These are phyloP conservation scores for Pythium brachiatum DNA, from an alignment of 352 stramenopile genomes.

Conservation along the genomic window DNA sequence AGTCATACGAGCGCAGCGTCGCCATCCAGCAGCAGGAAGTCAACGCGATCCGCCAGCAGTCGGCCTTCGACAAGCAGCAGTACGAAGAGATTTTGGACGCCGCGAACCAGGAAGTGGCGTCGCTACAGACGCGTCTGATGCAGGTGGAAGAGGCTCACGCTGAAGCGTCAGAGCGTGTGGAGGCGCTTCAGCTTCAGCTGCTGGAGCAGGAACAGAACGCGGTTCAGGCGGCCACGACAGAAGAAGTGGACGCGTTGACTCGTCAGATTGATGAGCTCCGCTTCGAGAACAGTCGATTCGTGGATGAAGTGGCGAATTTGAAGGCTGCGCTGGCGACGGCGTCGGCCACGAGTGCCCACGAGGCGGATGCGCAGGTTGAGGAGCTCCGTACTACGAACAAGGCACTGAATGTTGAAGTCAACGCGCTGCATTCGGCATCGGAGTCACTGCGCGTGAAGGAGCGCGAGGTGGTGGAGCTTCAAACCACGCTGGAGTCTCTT, in stretches of 20 bases:
- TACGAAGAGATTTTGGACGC: slow-evolving; percentile 17
- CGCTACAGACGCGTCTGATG: slow-evolving; percentile 12
- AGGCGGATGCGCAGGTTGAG: slow-evolving; percentile 9
- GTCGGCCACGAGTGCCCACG: slow-evolving; percentile 2
- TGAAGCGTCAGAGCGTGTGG: slow-evolving; percentile 11
- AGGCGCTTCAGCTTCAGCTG: slow-evolving; percentile 7
- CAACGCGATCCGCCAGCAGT: not conserved
- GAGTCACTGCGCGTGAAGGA: slow-evolving; percentile 21
- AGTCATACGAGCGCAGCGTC: slow-evolving; percentile 1
- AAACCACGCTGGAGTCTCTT: slow-evolving; percentile 14
- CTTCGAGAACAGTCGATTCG: slow-evolving; percentile 6
- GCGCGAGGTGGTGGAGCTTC: slow-evolving; percentile 13
- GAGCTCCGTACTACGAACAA: slow-evolving; percentile 11
- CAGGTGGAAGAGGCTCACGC: slow-evolving; percentile 15
- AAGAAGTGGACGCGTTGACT: slow-evolving; percentile 10
- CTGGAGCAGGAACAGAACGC: slow-evolving; percentile 1
- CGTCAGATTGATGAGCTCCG: slow-evolving; percentile 15
- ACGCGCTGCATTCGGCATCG: slow-evolving; percentile 5
- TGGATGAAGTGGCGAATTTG: slow-evolving; percentile 8
- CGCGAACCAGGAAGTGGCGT: slow-evolving; percentile 13
- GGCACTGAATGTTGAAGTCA: slow-evolving; percentile 9
- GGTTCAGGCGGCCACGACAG: not conserved
- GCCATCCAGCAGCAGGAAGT: not conserved
- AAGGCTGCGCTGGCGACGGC: slow-evolving; percentile 3
- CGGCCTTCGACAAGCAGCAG: slow-evolving; percentile 15